Percentiles rank a stretch among this genome's conserved stretches.
These are phyloP conservation scores for Blastobotrys mokoenaii DNA, from an alignment of 805 yeast genomes.

Conservation along the genomic window DNA sequence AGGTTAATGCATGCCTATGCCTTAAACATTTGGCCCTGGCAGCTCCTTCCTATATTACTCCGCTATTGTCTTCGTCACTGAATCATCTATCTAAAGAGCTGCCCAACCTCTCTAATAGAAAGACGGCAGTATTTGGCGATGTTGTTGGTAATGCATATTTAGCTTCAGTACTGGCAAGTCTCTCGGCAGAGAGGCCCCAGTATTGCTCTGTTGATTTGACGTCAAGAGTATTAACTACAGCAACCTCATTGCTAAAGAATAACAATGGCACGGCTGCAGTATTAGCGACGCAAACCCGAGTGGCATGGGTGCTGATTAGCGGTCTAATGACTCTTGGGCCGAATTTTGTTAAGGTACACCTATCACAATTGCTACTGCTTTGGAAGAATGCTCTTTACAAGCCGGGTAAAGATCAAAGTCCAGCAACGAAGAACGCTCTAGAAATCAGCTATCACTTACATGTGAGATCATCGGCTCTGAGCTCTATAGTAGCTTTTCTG, in stretches of 20 bases:
- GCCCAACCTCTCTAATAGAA: constrained; percentile 10
- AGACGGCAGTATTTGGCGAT: constrained; percentile 12
- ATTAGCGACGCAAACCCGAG: constrained; percentile 33
- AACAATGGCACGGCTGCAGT: constrained; percentile 22
- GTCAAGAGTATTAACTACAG: constrained; percentile 37
- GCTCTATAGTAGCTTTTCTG: constrained; percentile 48
- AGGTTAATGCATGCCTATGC: constrained; percentile 10
- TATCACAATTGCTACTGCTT: constrained; percentile 48
- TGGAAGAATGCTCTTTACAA: constrained; percentile 54
- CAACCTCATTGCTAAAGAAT: constrained; percentile 36
- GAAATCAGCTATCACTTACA: constrained; percentile 34
- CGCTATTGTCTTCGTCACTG: constrained; percentile 15
- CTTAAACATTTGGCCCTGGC: constrained; percentile 10
- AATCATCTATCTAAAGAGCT: constrained; percentile 19
- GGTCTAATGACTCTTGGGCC: constrained; percentile 60
- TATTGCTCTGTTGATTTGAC: constrained; percentile 40
- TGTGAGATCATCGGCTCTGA: constrained; percentile 49
- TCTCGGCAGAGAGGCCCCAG: constrained; percentile 21
- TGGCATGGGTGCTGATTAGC: constrained; percentile 54
- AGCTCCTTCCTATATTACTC: constrained; percentile 21
- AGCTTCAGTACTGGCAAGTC: constrained; percentile 22
- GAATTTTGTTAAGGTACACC: constrained; percentile 44
- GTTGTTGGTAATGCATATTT: constrained; percentile 25
- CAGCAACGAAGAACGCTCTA: constrained; percentile 27
- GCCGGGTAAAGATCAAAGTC: constrained; percentile 36